Evolutionary conservation across 805 yeast genomes (phyloP).

Genomic region (Ogataea chonburiensis): DNA sequence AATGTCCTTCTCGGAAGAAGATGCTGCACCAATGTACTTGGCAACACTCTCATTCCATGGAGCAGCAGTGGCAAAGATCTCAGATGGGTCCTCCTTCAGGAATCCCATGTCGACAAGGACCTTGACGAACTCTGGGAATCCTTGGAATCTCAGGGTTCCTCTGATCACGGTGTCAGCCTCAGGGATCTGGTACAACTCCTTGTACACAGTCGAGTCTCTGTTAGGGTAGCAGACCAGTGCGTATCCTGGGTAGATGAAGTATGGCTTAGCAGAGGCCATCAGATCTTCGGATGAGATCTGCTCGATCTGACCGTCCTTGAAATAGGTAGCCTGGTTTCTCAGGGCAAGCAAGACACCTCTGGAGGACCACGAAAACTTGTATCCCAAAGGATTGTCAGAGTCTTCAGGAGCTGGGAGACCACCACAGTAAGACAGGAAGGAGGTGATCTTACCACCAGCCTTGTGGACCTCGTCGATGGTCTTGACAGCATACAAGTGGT

Average conservation of each 20-base stretch:
- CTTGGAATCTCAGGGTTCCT: slow-evolving; percentile 97
- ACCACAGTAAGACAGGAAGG: slow-evolving; percentile 96
- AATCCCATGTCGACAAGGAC: slow-evolving; percentile 93
- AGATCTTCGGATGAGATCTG: slow-evolving; percentile 83
- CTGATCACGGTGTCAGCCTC: slow-evolving; percentile 96
- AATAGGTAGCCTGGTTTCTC: slow-evolving; percentile 89
- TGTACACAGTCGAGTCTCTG: slow-evolving; percentile 94
- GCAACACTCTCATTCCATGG: slow-evolving; percentile 92
- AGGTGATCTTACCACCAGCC: slow-evolving; percentile 86
- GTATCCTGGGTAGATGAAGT: slow-evolving; percentile 93
- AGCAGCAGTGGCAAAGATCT: slow-evolving; percentile 51
- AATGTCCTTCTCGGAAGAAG: slow-evolving; percentile 69
- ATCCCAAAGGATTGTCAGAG: slow-evolving; percentile 97
- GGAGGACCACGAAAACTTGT: slow-evolving; percentile 98
- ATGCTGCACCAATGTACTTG: slow-evolving; percentile 68
- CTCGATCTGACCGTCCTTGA: slow-evolving; percentile 79
- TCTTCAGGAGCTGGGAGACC: slow-evolving; percentile 98
- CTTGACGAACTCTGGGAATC: slow-evolving; percentile 97
- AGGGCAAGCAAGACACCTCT: slow-evolving; percentile 96
- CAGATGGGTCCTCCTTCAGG: slow-evolving; percentile 72
- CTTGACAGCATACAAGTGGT: slow-evolving; percentile 97
- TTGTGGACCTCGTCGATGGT: slow-evolving; percentile 95
- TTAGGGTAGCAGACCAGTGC: slow-evolving; percentile 95
- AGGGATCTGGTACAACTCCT: slow-evolving; percentile 89
- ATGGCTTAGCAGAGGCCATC: slow-evolving; percentile 94